Evolutionary conservation across 1,284 basidiomycete species (phyloP).

Genomic region (Trichosporon sp.): DNA sequence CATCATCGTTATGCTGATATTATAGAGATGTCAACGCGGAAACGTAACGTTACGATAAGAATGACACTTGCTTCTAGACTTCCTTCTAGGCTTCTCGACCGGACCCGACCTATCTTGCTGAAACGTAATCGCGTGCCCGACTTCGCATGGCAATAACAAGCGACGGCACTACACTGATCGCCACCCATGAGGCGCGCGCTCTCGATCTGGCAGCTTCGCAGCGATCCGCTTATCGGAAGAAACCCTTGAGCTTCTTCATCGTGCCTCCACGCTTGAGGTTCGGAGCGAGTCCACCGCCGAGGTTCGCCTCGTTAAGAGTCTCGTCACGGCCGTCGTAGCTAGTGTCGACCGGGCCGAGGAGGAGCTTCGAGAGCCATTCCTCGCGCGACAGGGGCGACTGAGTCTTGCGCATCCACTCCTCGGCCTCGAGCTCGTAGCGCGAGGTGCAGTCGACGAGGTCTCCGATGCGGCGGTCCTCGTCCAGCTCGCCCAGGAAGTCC

Average conservation of each 20-base stretch:
- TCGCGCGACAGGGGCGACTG: conserved; percentile 25
- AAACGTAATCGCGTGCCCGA: background rate
- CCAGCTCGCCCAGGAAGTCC: conserved; percentile 27
- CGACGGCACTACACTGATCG: too few species aligned
- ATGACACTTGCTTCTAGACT: background rate
- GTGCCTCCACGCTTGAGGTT: background rate
- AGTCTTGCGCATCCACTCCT: conserved; percentile 27
- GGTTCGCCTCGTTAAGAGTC: conserved; percentile 14
- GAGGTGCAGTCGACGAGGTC: conserved; percentile 26
- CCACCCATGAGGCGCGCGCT: background rate
- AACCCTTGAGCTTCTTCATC: conserved; percentile 15
- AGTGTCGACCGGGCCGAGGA: conserved; percentile 25
- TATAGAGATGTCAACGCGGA: background rate
- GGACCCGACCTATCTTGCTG: background rate
- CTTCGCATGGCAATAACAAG: too few species aligned
- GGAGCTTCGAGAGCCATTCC: conserved; percentile 26
- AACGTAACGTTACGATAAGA: background rate
- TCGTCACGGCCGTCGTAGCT: conserved; percentile 22
- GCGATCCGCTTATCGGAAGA: conserved; percentile 1
- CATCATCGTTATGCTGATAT: background rate
- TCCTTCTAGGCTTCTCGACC: background rate
- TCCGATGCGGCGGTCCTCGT: conserved; percentile 28
- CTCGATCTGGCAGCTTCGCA: background rate
- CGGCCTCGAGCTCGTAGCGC: conserved; percentile 27
- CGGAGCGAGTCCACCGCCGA: background rate